phyloP scores from a whole-genome alignment of 345 rosid genomes.

The Boechera stricta region DNA sequence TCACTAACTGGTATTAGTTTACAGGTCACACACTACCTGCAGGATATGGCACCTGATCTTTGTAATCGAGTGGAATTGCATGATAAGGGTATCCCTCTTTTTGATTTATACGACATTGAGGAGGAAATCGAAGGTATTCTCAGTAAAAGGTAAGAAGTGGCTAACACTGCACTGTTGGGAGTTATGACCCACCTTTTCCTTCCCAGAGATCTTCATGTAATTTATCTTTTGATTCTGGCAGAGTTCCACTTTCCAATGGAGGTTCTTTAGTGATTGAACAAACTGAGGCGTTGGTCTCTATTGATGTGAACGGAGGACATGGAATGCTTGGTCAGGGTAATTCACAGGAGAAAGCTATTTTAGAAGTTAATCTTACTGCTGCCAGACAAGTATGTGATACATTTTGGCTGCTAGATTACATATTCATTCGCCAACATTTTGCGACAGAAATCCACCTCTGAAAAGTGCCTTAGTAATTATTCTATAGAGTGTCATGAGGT shows the following conservation, averaged over 20 bases:
- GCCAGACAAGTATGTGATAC: conserved; percentile 77
- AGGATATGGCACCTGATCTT: conserved; percentile 96
- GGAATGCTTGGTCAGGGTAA: conserved; percentile 89
- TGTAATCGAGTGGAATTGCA: conserved; percentile 84
- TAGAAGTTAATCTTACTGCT: conserved; percentile 93
- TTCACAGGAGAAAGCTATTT: conserved; percentile 89
- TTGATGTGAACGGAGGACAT: conserved; percentile 99
- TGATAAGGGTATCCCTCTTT: conserved; percentile 76
- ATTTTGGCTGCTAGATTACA: conserved; percentile 20
- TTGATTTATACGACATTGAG: conserved; percentile 85
- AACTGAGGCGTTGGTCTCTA: conserved; percentile 96
- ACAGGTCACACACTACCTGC: conserved; percentile 95
- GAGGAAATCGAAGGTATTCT: conserved; percentile 86
- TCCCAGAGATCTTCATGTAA: conserved; percentile 25
- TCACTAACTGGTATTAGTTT: conserved; percentile 41
- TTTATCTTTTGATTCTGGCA: conserved; percentile 43
- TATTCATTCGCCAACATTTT: conserved; percentile 3
- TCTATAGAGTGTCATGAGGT: conserved; percentile 6
- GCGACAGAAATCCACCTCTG: conserved; percentile 10
- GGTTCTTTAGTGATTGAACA: conserved; percentile 98
- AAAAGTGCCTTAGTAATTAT: conserved; percentile 7
- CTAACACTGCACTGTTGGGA: conserved; percentile 4
- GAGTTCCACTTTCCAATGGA: conserved; percentile 88
- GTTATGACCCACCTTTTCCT: conserved; percentile 14
- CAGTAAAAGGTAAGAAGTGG: conserved; percentile 75